Conservation (phyloP, 176 grass and related monocot species). For the Carex littledalei region DNA sequence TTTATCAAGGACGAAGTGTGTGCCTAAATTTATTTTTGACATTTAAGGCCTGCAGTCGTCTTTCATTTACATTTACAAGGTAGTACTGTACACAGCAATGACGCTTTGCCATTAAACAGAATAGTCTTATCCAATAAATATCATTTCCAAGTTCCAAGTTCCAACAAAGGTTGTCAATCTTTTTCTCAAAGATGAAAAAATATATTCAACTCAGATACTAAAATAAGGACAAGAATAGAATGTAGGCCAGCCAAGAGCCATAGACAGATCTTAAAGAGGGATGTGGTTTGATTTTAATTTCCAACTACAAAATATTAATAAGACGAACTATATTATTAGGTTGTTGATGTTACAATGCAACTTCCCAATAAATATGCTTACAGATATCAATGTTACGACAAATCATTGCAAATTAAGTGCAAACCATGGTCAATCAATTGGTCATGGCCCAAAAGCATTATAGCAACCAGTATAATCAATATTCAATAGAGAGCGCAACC, state of each 20-base stretch:
- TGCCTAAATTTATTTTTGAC: background rate
- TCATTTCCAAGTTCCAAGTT: background rate
- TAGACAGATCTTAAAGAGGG: background rate
- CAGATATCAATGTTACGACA: background rate
- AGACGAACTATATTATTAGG: background rate
- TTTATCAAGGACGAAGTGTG: too few relatives aligned
- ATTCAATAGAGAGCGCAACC: background rate
- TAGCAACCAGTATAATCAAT: background rate
- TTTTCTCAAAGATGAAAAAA: too few relatives aligned
- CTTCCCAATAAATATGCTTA: background rate
- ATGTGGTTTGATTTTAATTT: background rate
- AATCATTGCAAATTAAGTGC: conserved; percentile 6
- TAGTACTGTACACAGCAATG: background rate
- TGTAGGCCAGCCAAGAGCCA: too few relatives aligned
- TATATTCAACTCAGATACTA: too few relatives aligned
- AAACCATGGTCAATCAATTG: background rate
- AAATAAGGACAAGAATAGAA: too few relatives aligned
- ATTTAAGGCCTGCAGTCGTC: background rate
- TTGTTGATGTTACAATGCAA: background rate
- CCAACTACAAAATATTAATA: background rate
- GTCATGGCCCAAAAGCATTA: too few relatives aligned
- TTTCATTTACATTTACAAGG: background rate
- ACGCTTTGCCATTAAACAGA: background rate
- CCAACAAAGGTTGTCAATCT: background rate
- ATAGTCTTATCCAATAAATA: background rate